Base-by-base conservation (phyloP, 2,329 filamentous ascomycete species). In the Penicillium crustosum region DNA sequence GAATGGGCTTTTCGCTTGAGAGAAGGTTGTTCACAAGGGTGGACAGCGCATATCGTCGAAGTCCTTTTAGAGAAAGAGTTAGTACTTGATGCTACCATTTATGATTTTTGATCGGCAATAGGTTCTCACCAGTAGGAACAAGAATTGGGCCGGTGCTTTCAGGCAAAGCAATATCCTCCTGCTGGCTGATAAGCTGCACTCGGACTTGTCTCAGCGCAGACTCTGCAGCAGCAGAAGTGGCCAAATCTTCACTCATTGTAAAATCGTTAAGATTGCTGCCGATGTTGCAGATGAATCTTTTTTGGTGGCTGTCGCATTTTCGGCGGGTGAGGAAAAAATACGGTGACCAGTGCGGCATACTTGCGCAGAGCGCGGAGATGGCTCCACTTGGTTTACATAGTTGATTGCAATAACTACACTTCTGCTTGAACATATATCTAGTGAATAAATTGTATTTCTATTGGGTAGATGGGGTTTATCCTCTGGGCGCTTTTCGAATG, bases 1-100 rank as follows among this genome's bases (percentile, higher is more conserved):
- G 79, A 38, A 81, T 70, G 17, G 78, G 75, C 66, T 82, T 82
- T 53, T 82, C 79, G 57, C 78, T 82, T 36, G 80, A 76, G 31
- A 88, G 75, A 12, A 88, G 78, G 61, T 82, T 82, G 70, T 88
- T 88, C 54, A 88, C 83, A 57, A 88, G 77, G 2, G 82, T 85
- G 1, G 86, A 88, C 5, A 88, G 81, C 53, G 82, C 81, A 71
- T 83, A 83, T 72, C 83, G 75, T 62, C 82, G 81, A 55, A 86
- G 73, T 39, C 79, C 83, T 82, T 64, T 29, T n/a, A 36, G 25
- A 35, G 25, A 23, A 8, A 42, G 31, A 47, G 44, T 69, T 41
- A 68, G 60, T 54, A 57, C 54, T 33, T 39, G 25, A 49, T 27
- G 55, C 45, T 41, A 35, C 51, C 25, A 47, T 42, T 35, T 44